Percentiles rank a stretch among this genome's conserved stretches.
phyloP scores from a whole-genome alignment of 768 basidiomycete genomes.

The Boletus vinaceobasis region DNA sequence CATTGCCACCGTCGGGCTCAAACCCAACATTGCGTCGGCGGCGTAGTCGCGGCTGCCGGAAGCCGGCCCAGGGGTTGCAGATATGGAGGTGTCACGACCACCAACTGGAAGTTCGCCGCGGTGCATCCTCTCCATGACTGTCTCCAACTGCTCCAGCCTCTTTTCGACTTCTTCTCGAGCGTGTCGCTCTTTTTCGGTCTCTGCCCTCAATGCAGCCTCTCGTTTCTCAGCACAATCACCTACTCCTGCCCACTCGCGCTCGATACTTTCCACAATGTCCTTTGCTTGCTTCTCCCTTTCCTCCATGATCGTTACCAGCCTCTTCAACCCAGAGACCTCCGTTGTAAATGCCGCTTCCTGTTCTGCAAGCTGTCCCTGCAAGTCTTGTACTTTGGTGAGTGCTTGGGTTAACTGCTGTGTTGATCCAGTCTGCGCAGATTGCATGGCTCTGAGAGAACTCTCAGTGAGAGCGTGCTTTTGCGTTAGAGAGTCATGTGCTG shows the following conservation, averaged over 20 bases:
- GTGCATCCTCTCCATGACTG: constrained; percentile 67
- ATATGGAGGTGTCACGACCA: constrained; percentile 36
- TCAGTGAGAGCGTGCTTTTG: constrained; percentile 66
- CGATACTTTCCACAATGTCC: constrained; percentile 76
- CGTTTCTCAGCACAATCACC: constrained; percentile 65
- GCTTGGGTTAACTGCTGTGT: constrained; percentile 75
- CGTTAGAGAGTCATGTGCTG: constrained; percentile 68
- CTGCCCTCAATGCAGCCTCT: constrained; percentile 63
- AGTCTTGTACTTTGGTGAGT: constrained; percentile 67
- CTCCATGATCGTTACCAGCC: constrained; percentile 83
- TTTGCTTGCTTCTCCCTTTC: constrained; percentile 84
- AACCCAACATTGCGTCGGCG: constrained; percentile 56
- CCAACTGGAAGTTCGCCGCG: constrained; percentile 67
- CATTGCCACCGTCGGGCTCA: constrained; percentile 88
- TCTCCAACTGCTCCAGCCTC: constrained; percentile 67
- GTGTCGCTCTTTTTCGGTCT: constrained; percentile 67
- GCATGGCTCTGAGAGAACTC: constrained; percentile 67
- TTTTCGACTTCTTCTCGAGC: constrained; percentile 70
- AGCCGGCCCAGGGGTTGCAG: constrained; percentile 42
- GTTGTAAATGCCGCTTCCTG: constrained; percentile 79
- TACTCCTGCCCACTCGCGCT: constrained; percentile 76
- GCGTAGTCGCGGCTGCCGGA: constrained; percentile 39
- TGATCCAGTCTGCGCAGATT: constrained; percentile 67
- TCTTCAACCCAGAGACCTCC: constrained; percentile 69
- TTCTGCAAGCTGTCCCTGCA: constrained; percentile 76